Conservation (phyloP, 352 stramenopile species). For the Phytopythium oedochilum region DNA sequence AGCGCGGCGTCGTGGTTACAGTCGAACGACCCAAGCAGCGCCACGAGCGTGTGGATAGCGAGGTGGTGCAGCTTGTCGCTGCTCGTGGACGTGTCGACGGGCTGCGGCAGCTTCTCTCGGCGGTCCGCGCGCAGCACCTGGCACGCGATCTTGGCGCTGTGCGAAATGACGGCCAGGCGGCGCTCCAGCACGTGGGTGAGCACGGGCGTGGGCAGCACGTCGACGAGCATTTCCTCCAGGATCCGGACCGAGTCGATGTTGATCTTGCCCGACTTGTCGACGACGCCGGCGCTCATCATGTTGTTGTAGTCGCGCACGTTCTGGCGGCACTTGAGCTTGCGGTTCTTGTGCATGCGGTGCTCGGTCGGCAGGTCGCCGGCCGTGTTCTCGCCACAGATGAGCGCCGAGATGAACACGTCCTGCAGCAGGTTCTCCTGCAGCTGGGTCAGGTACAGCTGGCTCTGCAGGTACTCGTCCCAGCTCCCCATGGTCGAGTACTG, state of each 20-base stretch:
- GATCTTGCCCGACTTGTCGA: constrained; percentile 64
- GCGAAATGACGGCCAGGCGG: constrained; percentile 73
- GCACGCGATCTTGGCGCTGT: constrained; percentile 65
- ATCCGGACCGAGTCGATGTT: constrained; percentile 63
- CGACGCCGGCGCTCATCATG: constrained; percentile 77
- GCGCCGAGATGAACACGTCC: constrained; percentile 69
- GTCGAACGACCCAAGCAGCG: constrained; percentile 69
- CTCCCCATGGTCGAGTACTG: constrained; percentile 62
- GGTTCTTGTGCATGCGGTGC: constrained; percentile 84
- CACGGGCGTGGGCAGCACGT: constrained; percentile 66
- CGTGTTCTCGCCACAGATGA: constrained; percentile 74
- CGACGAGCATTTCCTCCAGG: constrained; percentile 80
- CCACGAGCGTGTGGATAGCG: constrained; percentile 75
- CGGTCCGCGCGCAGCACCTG: constrained; percentile 49
- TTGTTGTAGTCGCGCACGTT: constrained; percentile 75
- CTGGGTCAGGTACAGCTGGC: constrained; percentile 60
- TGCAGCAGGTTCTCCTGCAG: constrained; percentile 75
- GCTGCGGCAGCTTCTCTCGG: constrained; percentile 28
- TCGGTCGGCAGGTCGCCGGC: constrained; percentile 76
- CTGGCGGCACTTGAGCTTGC: constrained; percentile 77
- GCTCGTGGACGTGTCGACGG: constrained; percentile 23
- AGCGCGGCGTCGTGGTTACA: constrained; percentile 40
- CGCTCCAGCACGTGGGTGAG: constrained; percentile 78
- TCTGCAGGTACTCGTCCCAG: constrained; percentile 86
- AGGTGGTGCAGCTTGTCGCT: constrained; percentile 80